These are phyloP conservation scores for Rhytidiadelphus loreus DNA, from an alignment of 225 moss, liverwort and hornwort species.

Conservation along the genomic window DNA sequence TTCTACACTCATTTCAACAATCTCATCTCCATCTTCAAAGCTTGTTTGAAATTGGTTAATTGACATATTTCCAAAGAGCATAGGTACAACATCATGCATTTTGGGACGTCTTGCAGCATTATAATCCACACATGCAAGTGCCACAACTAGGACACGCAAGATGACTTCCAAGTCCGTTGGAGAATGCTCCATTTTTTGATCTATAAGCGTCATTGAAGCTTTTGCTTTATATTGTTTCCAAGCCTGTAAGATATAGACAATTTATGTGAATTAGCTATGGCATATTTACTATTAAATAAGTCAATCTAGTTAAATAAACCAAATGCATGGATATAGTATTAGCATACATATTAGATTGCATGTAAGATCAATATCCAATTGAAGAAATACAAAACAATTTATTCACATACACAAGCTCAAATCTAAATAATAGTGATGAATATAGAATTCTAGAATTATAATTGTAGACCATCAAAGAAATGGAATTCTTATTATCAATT, in stretches of 20 bases:
- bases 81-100: neutral
- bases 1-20: neutral
- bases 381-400: neutral
- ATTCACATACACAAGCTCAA: neutral
- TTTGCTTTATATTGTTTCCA: neutral
- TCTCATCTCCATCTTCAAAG: neutral
- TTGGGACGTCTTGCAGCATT: neutral
- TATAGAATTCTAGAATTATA: neutral
- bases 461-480: neutral
- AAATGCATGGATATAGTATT: neutral
- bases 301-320: neutral
- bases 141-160: accelerated
- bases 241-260: neutral
- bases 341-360: neutral
- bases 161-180: neutral
- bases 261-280: neutral
- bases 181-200: neutral
- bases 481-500: neutral
- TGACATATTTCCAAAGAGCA: neutral
- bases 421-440: neutral
- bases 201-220: neutral
- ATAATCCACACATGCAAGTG: neutral
- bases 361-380: neutral
- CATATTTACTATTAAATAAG: neutral
- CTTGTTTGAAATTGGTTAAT: neutral